Evolutionary conservation across 2,329 filamentous ascomycete genomes (phyloP), one percentile per base, ranked within the genome.

Genomic region (Fusarium sp.): DNA sequence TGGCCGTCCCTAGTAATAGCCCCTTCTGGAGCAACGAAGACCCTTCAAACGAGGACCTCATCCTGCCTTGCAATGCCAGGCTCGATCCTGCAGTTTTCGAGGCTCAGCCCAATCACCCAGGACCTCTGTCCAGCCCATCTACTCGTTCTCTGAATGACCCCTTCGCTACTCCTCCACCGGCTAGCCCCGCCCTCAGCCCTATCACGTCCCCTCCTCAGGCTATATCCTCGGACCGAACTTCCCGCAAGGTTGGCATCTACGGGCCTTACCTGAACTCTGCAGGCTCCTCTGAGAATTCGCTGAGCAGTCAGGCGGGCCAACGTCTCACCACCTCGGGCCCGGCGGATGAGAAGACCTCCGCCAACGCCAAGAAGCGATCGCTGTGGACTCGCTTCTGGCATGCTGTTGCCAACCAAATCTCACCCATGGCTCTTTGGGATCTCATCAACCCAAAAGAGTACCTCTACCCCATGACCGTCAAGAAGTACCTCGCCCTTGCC

Each of bases 401-500:
- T 20, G 35, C 37, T 33, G 17, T 69, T n/a, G 58, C 47, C 54
- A 50, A 56, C 7, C 66, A 50, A 27, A 57, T 69, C 47, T 69
- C 66, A 14, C 43, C 58, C 22, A 65, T 40, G 20, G 47, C 62
- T 14, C 52, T 65, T 22, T 69, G 66, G 66, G 62, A 65, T 12
- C 57, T 69, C 56, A 45, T 65, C 27, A 69, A 65, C 47, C 66
- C 66, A 1, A 37, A 61, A 11, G 66, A 69, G 11, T 69, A 69
- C 62, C 47, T 69, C 8, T 69, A 63, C 45, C 66, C 66, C 20
- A 69, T 69, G 52, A 69, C 66, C 15, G 20, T 69, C 9, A 65
- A 57, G 30, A 69, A 69, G 56, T 69, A 69, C 35, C 37, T 65
- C 33, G 45, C 54, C 14, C 54, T 69, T 25, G 22, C 58, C 22